Evolutionary conservation across 2,329 filamentous ascomycete species (phyloP).

Genomic region (Dothistroma septosporum): DNA sequence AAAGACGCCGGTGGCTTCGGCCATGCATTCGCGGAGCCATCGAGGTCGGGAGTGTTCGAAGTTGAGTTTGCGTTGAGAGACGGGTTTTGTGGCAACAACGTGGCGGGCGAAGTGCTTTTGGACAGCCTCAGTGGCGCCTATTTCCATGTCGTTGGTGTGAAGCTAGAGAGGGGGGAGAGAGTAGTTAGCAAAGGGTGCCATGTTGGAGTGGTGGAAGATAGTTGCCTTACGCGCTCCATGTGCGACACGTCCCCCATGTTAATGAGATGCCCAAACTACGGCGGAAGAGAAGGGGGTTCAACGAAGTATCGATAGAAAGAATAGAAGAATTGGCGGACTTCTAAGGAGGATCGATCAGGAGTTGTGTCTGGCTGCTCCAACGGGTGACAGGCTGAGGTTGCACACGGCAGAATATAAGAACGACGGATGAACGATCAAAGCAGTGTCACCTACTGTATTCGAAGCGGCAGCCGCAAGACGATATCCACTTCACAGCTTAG

Average conservation of each 20-base stretch:
- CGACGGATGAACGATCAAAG: background rate
- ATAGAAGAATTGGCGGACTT: no score
- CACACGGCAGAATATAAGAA: background rate
- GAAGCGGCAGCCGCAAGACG: background rate
- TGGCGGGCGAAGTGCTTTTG: conserved; percentile 49
- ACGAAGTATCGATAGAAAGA: background rate
- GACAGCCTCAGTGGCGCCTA: conserved; percentile 53
- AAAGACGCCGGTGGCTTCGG: conserved; percentile 56
- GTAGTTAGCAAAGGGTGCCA: background rate
- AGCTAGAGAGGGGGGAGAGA: conserved; percentile 15
- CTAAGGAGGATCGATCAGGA: no score
- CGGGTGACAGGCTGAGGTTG: background rate
- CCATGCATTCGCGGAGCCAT: conserved; percentile 53
- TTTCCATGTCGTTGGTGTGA: conserved; percentile 41
- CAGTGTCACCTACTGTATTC: background rate
- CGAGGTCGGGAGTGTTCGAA: conserved; percentile 53
- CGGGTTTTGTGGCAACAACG: conserved; percentile 48
- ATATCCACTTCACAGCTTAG: background rate
- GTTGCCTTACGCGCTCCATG: conserved; percentile 13
- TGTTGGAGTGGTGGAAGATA: background rate
- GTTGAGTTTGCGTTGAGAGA: conserved; percentile 52
- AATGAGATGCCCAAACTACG: background rate
- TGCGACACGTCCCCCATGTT: conserved; percentile 7
- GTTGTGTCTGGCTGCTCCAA: background rate
- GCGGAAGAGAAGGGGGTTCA: background rate